Percentiles rank a stretch among this genome's conserved stretches.
phyloP scores from a whole-genome alignment of 805 yeast genomes.

The Blastobotrys chiropterorum region DNA sequence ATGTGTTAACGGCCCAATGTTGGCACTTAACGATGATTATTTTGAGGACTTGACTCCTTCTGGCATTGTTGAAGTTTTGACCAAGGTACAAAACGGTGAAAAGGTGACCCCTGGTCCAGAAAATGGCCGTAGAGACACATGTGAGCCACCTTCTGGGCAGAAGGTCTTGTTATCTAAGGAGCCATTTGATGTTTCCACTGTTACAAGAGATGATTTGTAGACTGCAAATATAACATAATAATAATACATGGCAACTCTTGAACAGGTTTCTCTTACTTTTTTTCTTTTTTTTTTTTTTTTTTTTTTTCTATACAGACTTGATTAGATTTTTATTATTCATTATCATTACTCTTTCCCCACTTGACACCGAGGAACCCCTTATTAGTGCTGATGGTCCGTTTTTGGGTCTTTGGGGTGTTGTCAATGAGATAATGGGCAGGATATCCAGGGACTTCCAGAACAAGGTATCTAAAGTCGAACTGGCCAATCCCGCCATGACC shows the following conservation, averaged over 20 bases:
- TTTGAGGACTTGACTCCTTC: constrained; percentile 76
- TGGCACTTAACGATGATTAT: constrained; percentile 76
- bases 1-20: constrained; percentile 86
- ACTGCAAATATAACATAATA: constrained; percentile 1
- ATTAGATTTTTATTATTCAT: neutral
- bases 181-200: constrained; percentile 62
- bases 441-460: constrained; percentile 68
- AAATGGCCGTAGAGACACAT: constrained; percentile 52
- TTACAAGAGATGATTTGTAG: constrained; percentile 68
- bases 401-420: constrained; percentile 31
- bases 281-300: constrained; percentile 1
- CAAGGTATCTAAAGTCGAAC: constrained; percentile 62
- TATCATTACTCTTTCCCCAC: constrained; percentile 66
- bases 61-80: constrained; percentile 52
- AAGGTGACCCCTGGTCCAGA: constrained; percentile 64
- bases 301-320: constrained; percentile 2
- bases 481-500: constrained; percentile 35
- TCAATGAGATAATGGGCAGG: constrained; percentile 59
- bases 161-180: constrained; percentile 53
- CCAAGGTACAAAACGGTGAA: constrained; percentile 59
- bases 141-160: constrained; percentile 73
- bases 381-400: constrained; percentile 30
- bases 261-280: too few relatives aligned
- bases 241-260: too few relatives aligned
- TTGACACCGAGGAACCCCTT: constrained; percentile 71